These are phyloP conservation scores for Penicillium macrosclerotiorum DNA, from an alignment of 495 filamentous ascomycete species.

Conservation along the genomic window DNA sequence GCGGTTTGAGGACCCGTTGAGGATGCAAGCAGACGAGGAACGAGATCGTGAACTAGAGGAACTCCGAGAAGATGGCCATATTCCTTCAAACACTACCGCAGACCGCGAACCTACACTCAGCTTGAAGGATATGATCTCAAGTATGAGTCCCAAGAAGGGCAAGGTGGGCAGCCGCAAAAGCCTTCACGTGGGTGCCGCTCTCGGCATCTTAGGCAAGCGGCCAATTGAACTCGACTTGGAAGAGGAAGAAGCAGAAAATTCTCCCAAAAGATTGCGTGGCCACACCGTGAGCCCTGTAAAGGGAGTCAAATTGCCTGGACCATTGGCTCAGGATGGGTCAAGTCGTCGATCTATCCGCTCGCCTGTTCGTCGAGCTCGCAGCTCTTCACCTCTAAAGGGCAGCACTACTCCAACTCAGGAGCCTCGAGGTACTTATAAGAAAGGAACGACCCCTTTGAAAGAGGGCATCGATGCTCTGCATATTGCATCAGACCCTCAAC, in stretches of 20 bases:
- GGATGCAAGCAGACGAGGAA: slow-evolving; percentile 68
- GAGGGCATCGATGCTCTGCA: slow-evolving; percentile 22
- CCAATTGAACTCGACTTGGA: slow-evolving; percentile 70
- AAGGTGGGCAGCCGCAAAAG: slow-evolving; percentile 69
- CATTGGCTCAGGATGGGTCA: slow-evolving; percentile 64
- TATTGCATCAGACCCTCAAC: slow-evolving; percentile 23
- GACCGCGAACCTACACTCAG: slow-evolving; percentile 61
- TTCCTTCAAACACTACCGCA: slow-evolving; percentile 48
- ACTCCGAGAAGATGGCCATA: slow-evolving; percentile 57
- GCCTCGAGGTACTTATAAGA: slow-evolving; percentile 11
- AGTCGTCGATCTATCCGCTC: slow-evolving; percentile 56
- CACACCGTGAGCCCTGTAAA: slow-evolving; percentile 75
- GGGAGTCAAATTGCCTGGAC: slow-evolving; percentile 64
- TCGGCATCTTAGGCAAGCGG: slow-evolving; percentile 71
- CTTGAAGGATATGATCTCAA: slow-evolving; percentile 74
- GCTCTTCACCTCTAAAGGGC: slow-evolving; percentile 32
- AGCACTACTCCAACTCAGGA: slow-evolving; percentile 38
- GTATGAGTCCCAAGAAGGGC: slow-evolving; percentile 73
- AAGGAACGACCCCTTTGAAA: slow-evolving; percentile 25
- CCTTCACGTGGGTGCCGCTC: slow-evolving; percentile 71
- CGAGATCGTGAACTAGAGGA: slow-evolving; percentile 64
- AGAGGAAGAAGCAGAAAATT: slow-evolving; percentile 59
- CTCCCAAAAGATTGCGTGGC: slow-evolving; percentile 68
- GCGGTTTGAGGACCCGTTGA: slow-evolving; percentile 64
- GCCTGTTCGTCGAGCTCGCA: slow-evolving; percentile 33